These are phyloP conservation scores for Chaetomidium leptoderma DNA, from an alignment of 495 filamentous ascomycete genomes.

Conservation along the genomic window DNA sequence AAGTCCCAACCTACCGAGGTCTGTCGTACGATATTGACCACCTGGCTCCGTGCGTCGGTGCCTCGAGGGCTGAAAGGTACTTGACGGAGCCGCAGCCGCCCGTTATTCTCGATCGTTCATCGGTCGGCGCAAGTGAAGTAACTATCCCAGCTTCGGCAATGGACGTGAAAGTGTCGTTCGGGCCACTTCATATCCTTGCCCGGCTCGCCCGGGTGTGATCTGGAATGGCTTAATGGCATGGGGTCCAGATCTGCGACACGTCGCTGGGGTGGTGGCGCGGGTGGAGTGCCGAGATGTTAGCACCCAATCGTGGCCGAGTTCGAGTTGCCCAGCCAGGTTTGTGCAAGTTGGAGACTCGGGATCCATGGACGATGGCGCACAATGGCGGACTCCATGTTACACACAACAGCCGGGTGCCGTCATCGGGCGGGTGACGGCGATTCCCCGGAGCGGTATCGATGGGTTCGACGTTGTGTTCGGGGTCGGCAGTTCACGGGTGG, in stretches of 20 bases:
- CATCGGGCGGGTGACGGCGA: slow-evolving; percentile 9
- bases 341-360: slow-evolving; percentile 10
- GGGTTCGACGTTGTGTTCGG: slow-evolving; percentile 14
- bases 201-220: not conserved
- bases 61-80: too few relatives aligned
- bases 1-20: not conserved
- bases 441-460: slow-evolving; percentile 18
- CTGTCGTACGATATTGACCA: too few relatives aligned
- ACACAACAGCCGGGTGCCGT: not conserved
- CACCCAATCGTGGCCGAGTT: not conserved
- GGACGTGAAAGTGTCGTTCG: too few relatives aligned
- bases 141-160: too few relatives aligned
- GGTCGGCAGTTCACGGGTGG: slow-evolving; percentile 12
- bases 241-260: slow-evolving; percentile 17
- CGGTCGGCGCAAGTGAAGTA: too few relatives aligned
- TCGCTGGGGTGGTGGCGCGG: slow-evolving; percentile 16
- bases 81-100: too few relatives aligned
- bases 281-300: slow-evolving; percentile 21
- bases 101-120: too few relatives aligned
- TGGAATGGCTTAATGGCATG: slow-evolving; percentile 1
- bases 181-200: not conserved
- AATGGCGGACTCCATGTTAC: not conserved
- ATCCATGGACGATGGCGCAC: not conserved
- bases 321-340: not conserved
- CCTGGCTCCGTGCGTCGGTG: too few relatives aligned